Percentiles rank a stretch among this genome's conserved stretches.
phyloP scores from a whole-genome alignment of 441 rosid genomes.

The Adansonia madagascariensis region DNA sequence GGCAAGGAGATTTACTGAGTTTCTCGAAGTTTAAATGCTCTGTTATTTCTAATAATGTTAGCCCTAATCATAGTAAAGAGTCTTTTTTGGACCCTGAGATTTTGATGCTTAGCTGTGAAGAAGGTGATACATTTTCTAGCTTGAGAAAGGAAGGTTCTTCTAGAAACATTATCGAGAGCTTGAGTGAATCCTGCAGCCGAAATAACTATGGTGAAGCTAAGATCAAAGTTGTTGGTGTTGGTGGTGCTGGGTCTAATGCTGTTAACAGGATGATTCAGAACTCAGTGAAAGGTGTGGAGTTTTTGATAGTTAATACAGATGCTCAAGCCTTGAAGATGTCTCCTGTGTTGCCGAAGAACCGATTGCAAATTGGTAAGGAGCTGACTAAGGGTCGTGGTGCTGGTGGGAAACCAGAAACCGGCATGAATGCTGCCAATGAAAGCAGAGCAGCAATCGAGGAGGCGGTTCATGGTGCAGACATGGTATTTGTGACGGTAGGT shows the following conservation, averaged over 20 bases:
- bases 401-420: conserved; percentile 94
- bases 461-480: conserved; percentile 77
- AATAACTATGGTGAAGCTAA: conserved; percentile 66
- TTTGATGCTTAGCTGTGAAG: conserved; percentile 78
- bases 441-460: conserved; percentile 83
- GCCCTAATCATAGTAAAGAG: conserved; percentile 50
- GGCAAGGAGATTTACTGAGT: conserved; percentile 26
- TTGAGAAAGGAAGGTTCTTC: conserved; percentile 15
- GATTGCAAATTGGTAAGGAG: conserved; percentile 89
- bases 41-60: conserved; percentile 48
- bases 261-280: conserved; percentile 97
- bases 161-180: conserved; percentile 44
- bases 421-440: conserved; percentile 93
- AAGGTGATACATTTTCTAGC: conserved; percentile 38
- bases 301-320: conserved; percentile 91
- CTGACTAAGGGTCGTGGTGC: conserved; percentile 96
- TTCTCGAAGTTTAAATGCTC: conserved; percentile 42
- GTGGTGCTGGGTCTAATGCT: conserved; percentile 96
- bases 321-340: conserved; percentile 89
- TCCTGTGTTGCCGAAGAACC: conserved; percentile 70
- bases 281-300: conserved; percentile 85
- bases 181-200: conserved; percentile 45
- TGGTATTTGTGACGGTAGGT: conserved; percentile 94
- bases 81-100: conserved; percentile 68
- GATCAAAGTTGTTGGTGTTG: conserved; percentile 90